Evolutionary conservation across 192 early-diverging fungal species (phyloP).

Genomic region (Umbelopsis isabellina): DNA sequence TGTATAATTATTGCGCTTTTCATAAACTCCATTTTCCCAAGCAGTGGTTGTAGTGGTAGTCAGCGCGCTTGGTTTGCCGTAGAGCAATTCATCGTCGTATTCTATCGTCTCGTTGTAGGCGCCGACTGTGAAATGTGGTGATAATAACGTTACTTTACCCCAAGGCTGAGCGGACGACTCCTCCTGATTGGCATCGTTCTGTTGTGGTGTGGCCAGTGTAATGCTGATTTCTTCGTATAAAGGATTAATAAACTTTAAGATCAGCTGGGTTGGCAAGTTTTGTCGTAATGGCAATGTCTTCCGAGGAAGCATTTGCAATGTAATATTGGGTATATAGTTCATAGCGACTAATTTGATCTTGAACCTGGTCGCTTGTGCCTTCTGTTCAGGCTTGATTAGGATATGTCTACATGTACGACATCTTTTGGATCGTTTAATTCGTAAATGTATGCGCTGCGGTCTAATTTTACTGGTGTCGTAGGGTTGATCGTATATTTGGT

Average conservation of each 20-base stretch:
- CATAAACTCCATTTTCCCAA: conserved; percentile 57
- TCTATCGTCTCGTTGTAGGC: conserved; percentile 83
- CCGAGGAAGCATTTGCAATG: conserved; percentile 53
- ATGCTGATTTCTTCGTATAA: conserved; percentile 73
- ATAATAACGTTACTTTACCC: conserved; percentile 56
- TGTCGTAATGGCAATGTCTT: conserved; percentile 33
- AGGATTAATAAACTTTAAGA: conserved; percentile 82
- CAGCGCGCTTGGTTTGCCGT: conserved; percentile 31
- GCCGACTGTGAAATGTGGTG: conserved; percentile 67
- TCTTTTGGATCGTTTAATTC: conserved; percentile 84
- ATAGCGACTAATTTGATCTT: conserved; percentile 88
- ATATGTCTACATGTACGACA: conserved; percentile 89
- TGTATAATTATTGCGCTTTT: conserved; percentile 64
- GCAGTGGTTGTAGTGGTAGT: conserved; percentile 33
- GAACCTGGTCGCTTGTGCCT: conserved; percentile 85
- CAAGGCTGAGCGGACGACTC: conserved; percentile 20
- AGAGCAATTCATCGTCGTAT: conserved; percentile 69
- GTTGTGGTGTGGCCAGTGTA: conserved; percentile 51
- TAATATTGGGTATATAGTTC: conserved; percentile 83
- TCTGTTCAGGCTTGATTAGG: conserved; percentile 90
- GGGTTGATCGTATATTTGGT: conserved; percentile 67
- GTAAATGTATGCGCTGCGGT: conserved; percentile 85
- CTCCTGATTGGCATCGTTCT: conserved; percentile 12
- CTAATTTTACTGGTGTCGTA: conserved; percentile 59
- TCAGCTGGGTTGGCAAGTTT: conserved; percentile 46